These are phyloP conservation scores for Trichoderma sp. DNA, from an alignment of 2,329 filamentous ascomycete genomes.

Conservation along the genomic window DNA sequence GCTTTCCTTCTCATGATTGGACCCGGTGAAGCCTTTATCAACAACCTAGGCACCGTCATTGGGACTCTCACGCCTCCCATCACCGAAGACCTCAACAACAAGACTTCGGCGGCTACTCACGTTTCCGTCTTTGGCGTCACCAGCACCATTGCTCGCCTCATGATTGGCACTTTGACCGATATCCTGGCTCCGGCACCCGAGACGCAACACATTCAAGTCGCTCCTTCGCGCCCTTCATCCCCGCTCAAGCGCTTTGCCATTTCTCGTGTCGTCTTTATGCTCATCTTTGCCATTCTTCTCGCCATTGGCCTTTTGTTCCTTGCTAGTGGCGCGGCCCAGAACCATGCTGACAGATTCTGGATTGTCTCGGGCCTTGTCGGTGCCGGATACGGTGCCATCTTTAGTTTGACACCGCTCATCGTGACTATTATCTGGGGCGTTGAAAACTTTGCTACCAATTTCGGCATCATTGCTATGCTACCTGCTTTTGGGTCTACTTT, in stretches of 20 bases:
- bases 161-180: constrained; percentile 87
- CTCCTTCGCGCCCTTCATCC: constrained; percentile 26
- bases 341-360: constrained; percentile 78
- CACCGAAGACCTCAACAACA: constrained; percentile 39
- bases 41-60: constrained; percentile 93
- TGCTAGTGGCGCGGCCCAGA: constrained; percentile 71
- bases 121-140: constrained; percentile 90
- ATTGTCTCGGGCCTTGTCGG: constrained; percentile 81
- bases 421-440: constrained; percentile 98
- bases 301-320: constrained; percentile 75
- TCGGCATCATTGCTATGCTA: constrained; percentile 90
- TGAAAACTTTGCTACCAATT: constrained; percentile 98
- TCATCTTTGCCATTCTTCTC: constrained; percentile 71
- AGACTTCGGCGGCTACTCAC: constrained; percentile 75
- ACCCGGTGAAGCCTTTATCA: constrained; percentile 96
- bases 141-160: constrained; percentile 84
- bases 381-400: constrained; percentile 88
- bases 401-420: constrained; percentile 85
- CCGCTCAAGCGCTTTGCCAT: constrained; percentile 52
- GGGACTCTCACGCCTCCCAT: constrained; percentile 71
- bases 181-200: constrained; percentile 70
- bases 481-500: constrained; percentile 84
- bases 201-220: constrained; percentile 55
- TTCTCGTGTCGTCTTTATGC: constrained; percentile 76
- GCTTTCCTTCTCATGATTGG: constrained; percentile 93